Conservation (phyloP, 129 eudicot species). For the Lactuca saligna region DNA sequence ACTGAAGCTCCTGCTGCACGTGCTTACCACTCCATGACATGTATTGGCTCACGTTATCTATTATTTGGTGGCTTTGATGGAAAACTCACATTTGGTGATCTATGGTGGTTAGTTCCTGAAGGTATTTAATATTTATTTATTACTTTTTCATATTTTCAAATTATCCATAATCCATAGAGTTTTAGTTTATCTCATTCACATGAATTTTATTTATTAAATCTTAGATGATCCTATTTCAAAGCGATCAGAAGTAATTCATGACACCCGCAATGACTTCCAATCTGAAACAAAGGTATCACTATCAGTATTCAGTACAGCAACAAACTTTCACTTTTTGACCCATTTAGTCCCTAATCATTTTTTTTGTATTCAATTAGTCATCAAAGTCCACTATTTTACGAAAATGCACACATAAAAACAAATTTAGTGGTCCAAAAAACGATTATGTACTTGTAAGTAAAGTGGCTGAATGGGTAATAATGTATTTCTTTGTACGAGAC, state of each 20-base stretch:
- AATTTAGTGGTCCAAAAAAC: too few relatives aligned
- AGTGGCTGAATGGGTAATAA: too few relatives aligned
- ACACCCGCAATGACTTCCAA: slow-evolving; percentile 33
- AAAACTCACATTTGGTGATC: slow-evolving; percentile 81
- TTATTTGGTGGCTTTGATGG: slow-evolving; percentile 99
- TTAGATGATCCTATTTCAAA: slow-evolving; percentile 88
- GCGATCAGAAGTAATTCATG: slow-evolving; percentile 49
- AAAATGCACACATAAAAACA: too few relatives aligned
- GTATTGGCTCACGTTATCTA: slow-evolving; percentile 77
- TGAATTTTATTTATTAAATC: slow-evolving; percentile 9
- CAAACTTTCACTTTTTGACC: neutral
- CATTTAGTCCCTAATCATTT: neutral
- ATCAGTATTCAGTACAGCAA: neutral
- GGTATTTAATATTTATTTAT: slow-evolving; percentile 39
- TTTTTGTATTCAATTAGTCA: too few relatives aligned
- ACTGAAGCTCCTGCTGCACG: slow-evolving; percentile 82
- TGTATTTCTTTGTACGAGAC: too few relatives aligned
- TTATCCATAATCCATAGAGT: neutral
- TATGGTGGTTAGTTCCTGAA: slow-evolving; percentile 99
- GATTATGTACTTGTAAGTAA: too few relatives aligned
- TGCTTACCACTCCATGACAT: slow-evolving; percentile 93
- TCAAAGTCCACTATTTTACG: too few relatives aligned
- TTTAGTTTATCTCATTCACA: neutral
- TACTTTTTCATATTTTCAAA: neutral
- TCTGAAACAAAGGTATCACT: slow-evolving; percentile 55